phyloP scores from a whole-genome alignment of 2,329 filamentous ascomycete genomes.

The Fusarium dimerum region DNA sequence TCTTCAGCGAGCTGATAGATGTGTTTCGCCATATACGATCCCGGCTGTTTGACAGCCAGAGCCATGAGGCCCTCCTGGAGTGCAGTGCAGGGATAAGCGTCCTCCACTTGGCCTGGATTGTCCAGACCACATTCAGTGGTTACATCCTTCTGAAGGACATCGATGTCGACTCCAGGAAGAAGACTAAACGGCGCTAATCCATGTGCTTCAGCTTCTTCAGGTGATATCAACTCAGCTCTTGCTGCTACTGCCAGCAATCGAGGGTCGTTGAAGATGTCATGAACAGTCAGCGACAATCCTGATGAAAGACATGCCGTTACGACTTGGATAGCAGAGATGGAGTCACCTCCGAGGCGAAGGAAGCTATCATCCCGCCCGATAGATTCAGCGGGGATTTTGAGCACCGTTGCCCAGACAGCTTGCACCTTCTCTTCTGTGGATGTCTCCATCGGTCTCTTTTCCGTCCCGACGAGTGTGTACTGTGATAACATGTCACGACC shows the following conservation, averaged over 20 bases:
- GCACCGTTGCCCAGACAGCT: neutral
- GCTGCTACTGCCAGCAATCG: slow-evolving; percentile 6
- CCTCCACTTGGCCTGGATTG: neutral
- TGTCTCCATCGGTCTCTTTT: too few relatives aligned
- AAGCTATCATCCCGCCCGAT: slow-evolving; percentile 12
- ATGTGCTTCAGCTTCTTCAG: neutral
- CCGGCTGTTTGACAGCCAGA: neutral
- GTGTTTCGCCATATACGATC: neutral
- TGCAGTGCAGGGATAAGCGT: slow-evolving; percentile 6
- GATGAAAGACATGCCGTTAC: slow-evolving; percentile 11
- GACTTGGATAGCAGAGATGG: slow-evolving; percentile 26
- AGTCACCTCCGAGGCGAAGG: slow-evolving; percentile 31
- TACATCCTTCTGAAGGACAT: neutral
- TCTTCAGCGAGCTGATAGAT: neutral
- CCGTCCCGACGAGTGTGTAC: neutral
- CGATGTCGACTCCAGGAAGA: neutral
- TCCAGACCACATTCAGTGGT: too few relatives aligned
- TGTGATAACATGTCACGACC: slow-evolving; percentile 6
- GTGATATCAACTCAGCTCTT: neutral
- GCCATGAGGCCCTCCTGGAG: too few relatives aligned
- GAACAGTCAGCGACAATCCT: slow-evolving; percentile 20
- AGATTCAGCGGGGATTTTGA: slow-evolving; percentile 22
- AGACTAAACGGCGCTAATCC: neutral
- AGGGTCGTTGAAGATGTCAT: slow-evolving; percentile 7
- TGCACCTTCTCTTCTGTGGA: too few relatives aligned